Conservation (phyloP, 1,284 basidiomycete species). For the Cutaneotrichosporon sp. region DNA sequence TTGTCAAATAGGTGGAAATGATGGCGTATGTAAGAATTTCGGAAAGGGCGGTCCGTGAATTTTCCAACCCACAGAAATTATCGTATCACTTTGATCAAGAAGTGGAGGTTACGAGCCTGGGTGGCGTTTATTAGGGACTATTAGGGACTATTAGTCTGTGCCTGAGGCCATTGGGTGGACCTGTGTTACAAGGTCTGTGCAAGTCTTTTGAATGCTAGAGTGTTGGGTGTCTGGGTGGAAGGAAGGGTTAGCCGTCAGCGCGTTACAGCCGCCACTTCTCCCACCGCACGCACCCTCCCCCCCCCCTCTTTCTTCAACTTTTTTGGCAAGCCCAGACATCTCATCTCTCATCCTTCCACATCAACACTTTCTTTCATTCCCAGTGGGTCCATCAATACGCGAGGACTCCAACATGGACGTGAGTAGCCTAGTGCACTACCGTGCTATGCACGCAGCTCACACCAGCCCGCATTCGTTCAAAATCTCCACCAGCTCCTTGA, state of each 20-base stretch:
- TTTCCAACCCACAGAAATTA: not conserved
- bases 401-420: slow-evolving; percentile 29
- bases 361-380: slow-evolving; percentile 12
- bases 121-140: not conserved
- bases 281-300: not conserved
- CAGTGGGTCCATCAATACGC: slow-evolving; percentile 7
- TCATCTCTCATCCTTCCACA: slow-evolving; percentile 15
- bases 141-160: not conserved
- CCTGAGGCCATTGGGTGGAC: not conserved
- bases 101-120: slow-evolving; percentile 1
- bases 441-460: not conserved
- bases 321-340: slow-evolving; percentile 4
- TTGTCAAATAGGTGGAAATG: not conserved
- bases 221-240: not conserved
- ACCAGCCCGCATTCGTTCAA: slow-evolving; percentile 55
- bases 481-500: slow-evolving; percentile 78
- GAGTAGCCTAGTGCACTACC: slow-evolving; percentile 7
- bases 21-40: not conserved
- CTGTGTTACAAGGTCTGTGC: not conserved
- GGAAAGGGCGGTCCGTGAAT: not conserved
- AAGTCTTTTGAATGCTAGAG: too few relatives aligned
- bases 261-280: not conserved
- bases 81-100: not conserved
- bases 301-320: slow-evolving; percentile 1
- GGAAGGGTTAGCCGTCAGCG: not conserved